phyloP scores from a whole-genome alignment of 495 filamentous ascomycete species.

The Antarctomyces pellizariae region DNA sequence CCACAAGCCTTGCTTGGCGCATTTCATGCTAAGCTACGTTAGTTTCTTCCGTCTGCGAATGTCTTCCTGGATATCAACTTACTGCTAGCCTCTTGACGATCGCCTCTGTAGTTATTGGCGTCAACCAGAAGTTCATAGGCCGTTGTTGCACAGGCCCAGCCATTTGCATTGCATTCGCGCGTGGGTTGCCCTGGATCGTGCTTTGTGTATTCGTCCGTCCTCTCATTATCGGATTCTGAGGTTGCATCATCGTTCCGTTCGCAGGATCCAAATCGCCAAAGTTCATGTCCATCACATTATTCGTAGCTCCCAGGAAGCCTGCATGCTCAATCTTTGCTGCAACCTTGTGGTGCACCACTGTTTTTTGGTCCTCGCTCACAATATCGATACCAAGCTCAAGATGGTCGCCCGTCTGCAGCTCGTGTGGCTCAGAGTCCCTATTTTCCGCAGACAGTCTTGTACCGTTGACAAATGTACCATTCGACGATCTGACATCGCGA shows the following conservation, averaged over 20 bases:
- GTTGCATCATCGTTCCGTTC: constrained; percentile 39
- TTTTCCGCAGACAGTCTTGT: constrained; percentile 75
- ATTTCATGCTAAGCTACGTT: constrained; percentile 46
- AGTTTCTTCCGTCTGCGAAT: constrained; percentile 2
- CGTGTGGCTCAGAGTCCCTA: constrained; percentile 81
- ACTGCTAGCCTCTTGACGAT: constrained; percentile 86
- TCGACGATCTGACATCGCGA: constrained; percentile 91
- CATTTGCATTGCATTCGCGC: too few species aligned
- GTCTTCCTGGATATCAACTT: constrained; percentile 17
- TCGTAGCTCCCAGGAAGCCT: constrained; percentile 41
- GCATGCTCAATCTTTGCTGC: constrained; percentile 90
- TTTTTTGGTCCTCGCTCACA: constrained; percentile 93
- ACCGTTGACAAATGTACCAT: constrained; percentile 96
- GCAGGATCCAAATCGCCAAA: constrained; percentile 70
- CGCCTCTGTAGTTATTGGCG: constrained; percentile 76
- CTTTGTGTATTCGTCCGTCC: constrained; percentile 51
- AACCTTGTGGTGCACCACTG: constrained; percentile 93
- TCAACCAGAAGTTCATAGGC: constrained; percentile 61
- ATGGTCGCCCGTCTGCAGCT: constrained; percentile 67
- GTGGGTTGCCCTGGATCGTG: constrained; percentile 34
- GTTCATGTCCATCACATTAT: constrained; percentile 63
- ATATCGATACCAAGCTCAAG: constrained; percentile 94
- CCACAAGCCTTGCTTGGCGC: constrained; percentile 66
- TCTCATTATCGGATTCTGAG: constrained; percentile 27
- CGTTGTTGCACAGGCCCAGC: constrained; percentile 29